Evolutionary conservation across 2,329 filamentous ascomycete species (phyloP).

Genomic region (Graphilbum fragrans): DNA sequence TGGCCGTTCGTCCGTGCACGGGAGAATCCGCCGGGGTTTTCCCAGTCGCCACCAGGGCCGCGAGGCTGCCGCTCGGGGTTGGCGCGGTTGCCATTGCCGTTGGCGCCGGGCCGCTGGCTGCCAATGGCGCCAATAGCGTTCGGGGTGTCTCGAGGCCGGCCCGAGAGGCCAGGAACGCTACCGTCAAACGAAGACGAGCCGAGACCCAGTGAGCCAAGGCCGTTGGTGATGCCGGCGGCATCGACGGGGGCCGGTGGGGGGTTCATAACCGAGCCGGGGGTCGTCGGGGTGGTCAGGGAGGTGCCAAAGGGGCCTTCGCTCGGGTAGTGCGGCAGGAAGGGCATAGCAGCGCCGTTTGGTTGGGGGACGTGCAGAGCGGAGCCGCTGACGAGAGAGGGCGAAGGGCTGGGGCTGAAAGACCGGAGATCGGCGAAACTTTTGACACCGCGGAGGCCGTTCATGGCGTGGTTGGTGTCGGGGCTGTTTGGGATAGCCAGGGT

Average conservation of each 20-base stretch:
- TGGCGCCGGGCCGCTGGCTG: constrained; percentile 47
- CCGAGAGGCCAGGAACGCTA: constrained; percentile 19
- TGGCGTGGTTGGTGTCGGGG: constrained; percentile 47
- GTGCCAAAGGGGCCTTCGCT: constrained; percentile 22
- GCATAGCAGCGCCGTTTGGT: constrained; percentile 14
- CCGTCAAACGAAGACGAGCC: constrained; percentile 33
- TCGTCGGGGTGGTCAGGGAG: constrained; percentile 23
- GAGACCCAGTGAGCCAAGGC: constrained; percentile 37
- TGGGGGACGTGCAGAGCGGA: constrained; percentile 29
- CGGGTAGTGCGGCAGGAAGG: constrained; percentile 34
- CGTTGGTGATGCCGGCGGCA: constrained; percentile 28
- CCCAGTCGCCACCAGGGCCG: constrained; percentile 46
- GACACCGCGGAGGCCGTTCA: constrained; percentile 77
- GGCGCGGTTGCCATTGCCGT: constrained; percentile 25
- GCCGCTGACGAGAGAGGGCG: constrained; percentile 53
- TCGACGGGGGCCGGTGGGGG: constrained; percentile 14
- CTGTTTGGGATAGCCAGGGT: constrained; percentile 85
- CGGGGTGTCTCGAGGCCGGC: constrained; percentile 33
- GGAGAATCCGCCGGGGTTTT: constrained; percentile 38
- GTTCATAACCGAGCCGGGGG: constrained; percentile 17
- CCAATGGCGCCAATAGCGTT: constrained; percentile 56
- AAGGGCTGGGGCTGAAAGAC: constrained; percentile 89
- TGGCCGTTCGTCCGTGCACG: constrained; percentile 48
- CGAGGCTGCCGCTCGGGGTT: constrained; percentile 52
- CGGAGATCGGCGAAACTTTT: constrained; percentile 95